Evolutionary conservation across 2,329 filamentous ascomycete species (phyloP).

Genomic region (Claviceps digitariae): DNA sequence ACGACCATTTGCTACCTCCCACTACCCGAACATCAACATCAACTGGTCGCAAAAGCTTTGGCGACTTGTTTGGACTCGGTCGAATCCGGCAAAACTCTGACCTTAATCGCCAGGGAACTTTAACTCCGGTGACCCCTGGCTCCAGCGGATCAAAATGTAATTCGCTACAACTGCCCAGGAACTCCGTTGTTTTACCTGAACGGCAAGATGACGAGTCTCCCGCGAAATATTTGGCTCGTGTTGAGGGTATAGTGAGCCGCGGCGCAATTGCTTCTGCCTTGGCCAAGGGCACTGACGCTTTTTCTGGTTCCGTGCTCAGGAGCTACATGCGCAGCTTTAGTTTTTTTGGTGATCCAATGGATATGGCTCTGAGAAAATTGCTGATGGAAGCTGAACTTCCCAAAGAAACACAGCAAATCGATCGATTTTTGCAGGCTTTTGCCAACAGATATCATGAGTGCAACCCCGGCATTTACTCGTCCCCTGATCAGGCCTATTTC

Average conservation of each 20-base stretch:
- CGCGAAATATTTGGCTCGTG: conserved; percentile 70
- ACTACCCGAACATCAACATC: conserved; percentile 69
- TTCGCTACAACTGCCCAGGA: conserved; percentile 64
- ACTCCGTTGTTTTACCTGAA: conserved; percentile 59
- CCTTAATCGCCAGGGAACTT: conserved; percentile 53
- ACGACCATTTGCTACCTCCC: conserved; percentile 54
- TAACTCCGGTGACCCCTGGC: conserved; percentile 55
- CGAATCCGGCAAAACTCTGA: conserved; percentile 76
- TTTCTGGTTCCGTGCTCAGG: conserved; percentile 68
- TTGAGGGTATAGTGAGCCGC: conserved; percentile 68
- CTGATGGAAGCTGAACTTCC: conserved; percentile 94
- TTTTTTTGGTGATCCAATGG: conserved; percentile 94
- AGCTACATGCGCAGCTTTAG: conserved; percentile 93
- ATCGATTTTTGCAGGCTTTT: conserved; percentile 85
- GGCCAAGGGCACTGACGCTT: conserved; percentile 75
- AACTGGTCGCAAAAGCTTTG: conserved; percentile 85
- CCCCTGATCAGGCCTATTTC: conserved; percentile 92
- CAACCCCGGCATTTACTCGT: conserved; percentile 88
- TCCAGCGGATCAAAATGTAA: conserved; percentile 66
- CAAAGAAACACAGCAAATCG: conserved; percentile 96
- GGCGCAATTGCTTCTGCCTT: conserved; percentile 75
- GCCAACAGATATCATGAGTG: conserved; percentile 96
- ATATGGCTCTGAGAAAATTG: conserved; percentile 92
- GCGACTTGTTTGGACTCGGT: conserved; percentile 68
- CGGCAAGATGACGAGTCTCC: conserved; percentile 79